These are phyloP conservation scores for Musa schizocarpa DNA, from an alignment of 176 grass and related monocot species.

Conservation along the genomic window DNA sequence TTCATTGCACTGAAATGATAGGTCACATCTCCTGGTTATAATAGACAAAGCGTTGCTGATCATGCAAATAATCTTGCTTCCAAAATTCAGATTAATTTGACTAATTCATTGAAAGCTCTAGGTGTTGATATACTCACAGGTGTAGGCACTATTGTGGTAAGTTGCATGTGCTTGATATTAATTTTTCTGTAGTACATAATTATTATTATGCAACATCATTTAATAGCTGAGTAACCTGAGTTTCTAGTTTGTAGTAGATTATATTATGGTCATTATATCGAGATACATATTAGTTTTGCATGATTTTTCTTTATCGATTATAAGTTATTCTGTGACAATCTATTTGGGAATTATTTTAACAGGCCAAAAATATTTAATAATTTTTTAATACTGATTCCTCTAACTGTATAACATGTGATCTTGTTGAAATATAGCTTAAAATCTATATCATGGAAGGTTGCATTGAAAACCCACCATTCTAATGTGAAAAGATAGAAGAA, in stretches of 20 bases:
- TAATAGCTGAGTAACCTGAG: not conserved
- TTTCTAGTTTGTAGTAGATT: not conserved
- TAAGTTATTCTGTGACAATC: too few relatives aligned
- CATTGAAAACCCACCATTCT: too few relatives aligned
- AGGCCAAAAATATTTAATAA: too few relatives aligned
- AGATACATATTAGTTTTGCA: not conserved
- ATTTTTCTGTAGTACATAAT: not conserved
- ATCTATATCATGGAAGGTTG: too few relatives aligned
- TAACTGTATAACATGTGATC: too few relatives aligned
- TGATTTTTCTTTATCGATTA: too few relatives aligned
- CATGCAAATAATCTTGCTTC: constrained; percentile 91
- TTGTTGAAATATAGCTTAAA: too few relatives aligned
- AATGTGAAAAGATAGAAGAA: too few relatives aligned
- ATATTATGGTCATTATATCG: not conserved
- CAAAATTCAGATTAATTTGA: constrained; percentile 86
- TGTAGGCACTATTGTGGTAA: constrained; percentile 67
- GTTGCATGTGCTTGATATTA: constrained; percentile 21
- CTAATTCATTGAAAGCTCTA: constrained; percentile 86
- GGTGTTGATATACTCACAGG: constrained; percentile 85
- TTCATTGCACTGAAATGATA: constrained; percentile 16
- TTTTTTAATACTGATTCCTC: too few relatives aligned
- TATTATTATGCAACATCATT: not conserved
- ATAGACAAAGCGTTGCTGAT: constrained; percentile 79
- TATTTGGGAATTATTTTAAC: too few relatives aligned
- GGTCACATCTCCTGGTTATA: constrained; percentile 79